Evolutionary conservation across 2,329 filamentous ascomycete species (phyloP).

Genomic region (Penicillium concentricum): DNA sequence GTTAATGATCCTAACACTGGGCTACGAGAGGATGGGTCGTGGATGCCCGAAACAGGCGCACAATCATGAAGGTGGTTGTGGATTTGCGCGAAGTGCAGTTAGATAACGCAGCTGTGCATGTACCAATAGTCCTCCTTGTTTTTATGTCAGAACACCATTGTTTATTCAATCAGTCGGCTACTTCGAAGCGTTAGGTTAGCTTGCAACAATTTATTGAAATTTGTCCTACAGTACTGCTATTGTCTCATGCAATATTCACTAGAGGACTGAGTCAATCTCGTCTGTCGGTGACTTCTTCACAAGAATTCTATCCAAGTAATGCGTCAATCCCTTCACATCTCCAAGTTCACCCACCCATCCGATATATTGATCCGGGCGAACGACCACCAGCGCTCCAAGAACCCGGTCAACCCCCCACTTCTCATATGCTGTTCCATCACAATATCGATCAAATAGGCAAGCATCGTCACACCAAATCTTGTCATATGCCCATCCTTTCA

Average conservation of each 20-base stretch:
- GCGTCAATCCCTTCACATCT: conserved; percentile 21
- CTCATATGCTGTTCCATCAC: conserved; percentile 28
- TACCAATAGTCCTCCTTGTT: not conserved
- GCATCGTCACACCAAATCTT: conserved; percentile 57
- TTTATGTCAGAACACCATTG: no score
- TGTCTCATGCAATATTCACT: not conserved
- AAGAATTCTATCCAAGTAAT: conserved; percentile 25
- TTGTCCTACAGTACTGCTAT: not conserved
- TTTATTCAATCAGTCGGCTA: not conserved
- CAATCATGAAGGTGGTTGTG: not conserved
- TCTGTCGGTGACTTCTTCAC: not conserved
- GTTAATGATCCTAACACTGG: conserved; percentile 14
- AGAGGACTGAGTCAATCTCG: not conserved
- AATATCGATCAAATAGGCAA: conserved; percentile 23
- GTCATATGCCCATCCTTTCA: conserved; percentile 56
- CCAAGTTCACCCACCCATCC: conserved; percentile 30
- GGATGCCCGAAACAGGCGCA: conserved; percentile 4
- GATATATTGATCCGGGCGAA: conserved; percentile 31
- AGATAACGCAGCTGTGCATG: not conserved
- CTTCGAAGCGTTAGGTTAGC: no score
- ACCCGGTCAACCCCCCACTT: conserved; percentile 25
- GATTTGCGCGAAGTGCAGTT: not conserved
- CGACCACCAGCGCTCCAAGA: conserved; percentile 22
- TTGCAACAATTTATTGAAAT: not conserved
- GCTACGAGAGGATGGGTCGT: conserved; percentile 12